Evolutionary conservation across 2,329 filamentous ascomycete species (phyloP), one percentile per base, ranked within the genome.

Genomic region (Coleophoma cylindrospora): DNA sequence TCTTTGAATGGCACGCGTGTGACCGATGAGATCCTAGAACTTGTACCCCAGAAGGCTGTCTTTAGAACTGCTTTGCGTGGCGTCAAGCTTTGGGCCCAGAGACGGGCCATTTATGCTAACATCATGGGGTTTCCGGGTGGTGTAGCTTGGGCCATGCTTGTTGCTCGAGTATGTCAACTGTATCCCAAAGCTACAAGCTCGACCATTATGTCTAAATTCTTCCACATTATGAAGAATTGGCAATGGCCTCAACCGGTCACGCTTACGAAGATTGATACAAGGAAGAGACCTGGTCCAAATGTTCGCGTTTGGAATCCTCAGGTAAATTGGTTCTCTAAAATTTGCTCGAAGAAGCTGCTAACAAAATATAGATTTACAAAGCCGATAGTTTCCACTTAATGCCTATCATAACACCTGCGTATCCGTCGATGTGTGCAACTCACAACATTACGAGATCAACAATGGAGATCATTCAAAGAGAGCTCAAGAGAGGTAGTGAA

Each of bases 131-230:
- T 94, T 59, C 94, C 94, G 2, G 94, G 94, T 60, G 94, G 94
- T 70, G 91, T 99, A 38, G 94, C 94, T 5, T 99, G 92, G 90
- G 94, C 92, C 12, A 96, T 99, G 87, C 80, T 99, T 63, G 91
- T 97, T 27, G 94, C 94, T 47, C 82, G 94, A 56, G 89, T 97
- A 40, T 97, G 94, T 68, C 94, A 99, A 68, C 79, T 99, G 14
- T 99, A 97, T 62, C 94, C 94, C 13, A 91, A 90, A 65, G 94
- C 94, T 7, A 89, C 90, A 9, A 88, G 89, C 15, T 89, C 91
- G 1, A 87, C 91, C 21, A 86, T 99, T 50, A 86, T 99, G 38
- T 81, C 85, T 64, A 96, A 96, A 67, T 97, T 99, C 75, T 99
- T 97, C 70, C 79, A 87, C 59, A 86, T 99, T 57, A 90, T 97